phyloP scores from a whole-genome alignment of 2,329 filamentous ascomycete genomes.

The Nannizziopsis arthrosporioides region DNA sequence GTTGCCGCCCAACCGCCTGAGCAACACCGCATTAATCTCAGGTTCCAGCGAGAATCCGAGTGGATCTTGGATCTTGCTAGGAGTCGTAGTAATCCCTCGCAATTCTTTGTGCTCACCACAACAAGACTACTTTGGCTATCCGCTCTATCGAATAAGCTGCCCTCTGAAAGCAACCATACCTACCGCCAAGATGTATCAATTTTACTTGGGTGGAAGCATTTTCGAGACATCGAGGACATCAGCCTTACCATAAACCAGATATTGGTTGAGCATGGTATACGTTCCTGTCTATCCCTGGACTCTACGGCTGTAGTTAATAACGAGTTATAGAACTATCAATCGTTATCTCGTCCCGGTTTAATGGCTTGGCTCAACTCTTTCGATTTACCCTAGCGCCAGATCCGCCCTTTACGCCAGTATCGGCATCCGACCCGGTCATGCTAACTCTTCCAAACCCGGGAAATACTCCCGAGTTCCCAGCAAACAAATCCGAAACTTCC shows the following conservation, averaged over 20 bases:
- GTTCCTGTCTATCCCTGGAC: not conserved
- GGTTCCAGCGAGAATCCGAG: conserved; percentile 28
- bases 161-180: conserved; percentile 15
- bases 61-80: conserved; percentile 46
- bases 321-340: conserved; percentile 26
- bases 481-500: not conserved
- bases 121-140: conserved; percentile 38
- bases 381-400: conserved; percentile 21
- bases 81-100: conserved; percentile 32
- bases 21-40: conserved; percentile 27
- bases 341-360: conserved; percentile 32
- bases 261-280: conserved; percentile 25
- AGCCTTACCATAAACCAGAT: conserved; percentile 35
- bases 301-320: conserved; percentile 6
- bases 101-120: conserved; percentile 45
- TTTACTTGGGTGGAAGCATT: conserved; percentile 43
- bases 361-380: conserved; percentile 25
- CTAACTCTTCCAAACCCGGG: conserved; percentile 20
- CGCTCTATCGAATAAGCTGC: conserved; percentile 24
- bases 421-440: conserved; percentile 26
- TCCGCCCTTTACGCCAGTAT: conserved; percentile 17
- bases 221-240: conserved; percentile 42
- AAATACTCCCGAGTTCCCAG: not conserved
- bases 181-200: conserved; percentile 25
- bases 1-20: conserved; percentile 19